phyloP scores from a whole-genome alignment of 768 basidiomycete species.

The Astraeus odoratus region DNA sequence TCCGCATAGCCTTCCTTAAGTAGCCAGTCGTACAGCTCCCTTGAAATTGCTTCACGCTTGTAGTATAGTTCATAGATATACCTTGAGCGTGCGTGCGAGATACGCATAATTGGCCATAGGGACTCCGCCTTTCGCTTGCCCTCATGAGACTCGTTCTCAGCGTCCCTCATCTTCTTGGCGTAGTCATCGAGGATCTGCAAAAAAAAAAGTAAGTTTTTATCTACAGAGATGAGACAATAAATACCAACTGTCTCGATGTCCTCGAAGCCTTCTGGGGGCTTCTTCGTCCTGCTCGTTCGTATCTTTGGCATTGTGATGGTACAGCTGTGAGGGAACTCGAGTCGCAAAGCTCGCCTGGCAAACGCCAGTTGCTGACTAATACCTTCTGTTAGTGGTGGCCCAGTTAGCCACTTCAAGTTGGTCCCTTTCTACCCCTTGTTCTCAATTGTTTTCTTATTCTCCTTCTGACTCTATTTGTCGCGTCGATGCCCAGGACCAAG shows the following conservation, averaged over 20 bases:
- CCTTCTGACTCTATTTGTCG: too few species aligned
- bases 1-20: constrained; percentile 97
- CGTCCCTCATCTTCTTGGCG: constrained; percentile 98
- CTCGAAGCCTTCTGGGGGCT: constrained; percentile 92
- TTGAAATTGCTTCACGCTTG: constrained; percentile 92
- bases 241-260: constrained; percentile 74
- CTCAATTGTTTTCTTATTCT: too few species aligned
- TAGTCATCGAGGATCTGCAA: constrained; percentile 92
- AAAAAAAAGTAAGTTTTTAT: constrained; percentile 5
- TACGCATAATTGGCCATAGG: constrained; percentile 97
- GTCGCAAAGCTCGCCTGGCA: constrained; percentile 17
- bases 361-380: constrained; percentile 1
- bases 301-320: constrained; percentile 80
- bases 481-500: too few species aligned
- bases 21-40: constrained; percentile 94
- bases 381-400: background rate
- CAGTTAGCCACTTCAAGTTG: too few species aligned
- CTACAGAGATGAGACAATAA: background rate
- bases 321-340: background rate
- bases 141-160: constrained; percentile 97
- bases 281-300: constrained; percentile 85
- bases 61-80: constrained; percentile 99
- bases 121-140: constrained; percentile 94
- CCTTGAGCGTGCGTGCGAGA: constrained; percentile 90
- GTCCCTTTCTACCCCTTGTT: too few species aligned